Conservation (phyloP, 2,329 filamentous ascomycete species). For the Curvularia verruculosa region DNA sequence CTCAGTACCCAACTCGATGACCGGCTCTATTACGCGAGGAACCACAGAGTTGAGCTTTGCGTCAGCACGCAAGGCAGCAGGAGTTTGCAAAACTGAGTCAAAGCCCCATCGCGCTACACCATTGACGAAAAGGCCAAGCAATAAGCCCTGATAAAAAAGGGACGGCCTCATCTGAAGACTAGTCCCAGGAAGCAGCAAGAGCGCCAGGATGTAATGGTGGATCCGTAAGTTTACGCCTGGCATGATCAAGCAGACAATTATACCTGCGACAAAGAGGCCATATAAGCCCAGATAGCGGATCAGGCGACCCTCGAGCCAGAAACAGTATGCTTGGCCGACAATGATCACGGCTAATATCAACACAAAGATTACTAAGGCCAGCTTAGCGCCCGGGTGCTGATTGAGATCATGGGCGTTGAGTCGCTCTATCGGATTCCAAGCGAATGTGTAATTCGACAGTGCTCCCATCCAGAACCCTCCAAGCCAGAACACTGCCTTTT, state of each 20-base stretch:
- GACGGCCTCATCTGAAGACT: conserved; percentile 45
- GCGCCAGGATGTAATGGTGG: conserved; percentile 67
- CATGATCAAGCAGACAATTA: conserved; percentile 72
- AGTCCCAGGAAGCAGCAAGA: conserved; percentile 45
- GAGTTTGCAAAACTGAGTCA: conserved; percentile 76
- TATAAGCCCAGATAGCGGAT: conserved; percentile 80
- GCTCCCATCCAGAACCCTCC: conserved; percentile 89
- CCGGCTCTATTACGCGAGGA: conserved; percentile 49
- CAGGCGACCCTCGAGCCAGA: conserved; percentile 83
- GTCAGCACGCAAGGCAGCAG: conserved; percentile 68
- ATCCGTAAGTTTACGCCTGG: conserved; percentile 83
- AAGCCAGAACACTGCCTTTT: conserved; percentile 88
- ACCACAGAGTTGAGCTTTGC: conserved; percentile 63
- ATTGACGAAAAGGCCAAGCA: conserved; percentile 47
- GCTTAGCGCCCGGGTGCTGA: conserved; percentile 85
- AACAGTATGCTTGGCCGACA: conserved; percentile 79
- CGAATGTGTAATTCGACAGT: conserved; percentile 91
- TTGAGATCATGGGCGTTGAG: conserved; percentile 85
- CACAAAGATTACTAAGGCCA: conserved; percentile 79
- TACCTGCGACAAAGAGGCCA: conserved; percentile 65
- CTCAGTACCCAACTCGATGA: conserved; percentile 29
- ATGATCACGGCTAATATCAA: conserved; percentile 70
- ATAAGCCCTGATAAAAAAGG: conserved; percentile 44
- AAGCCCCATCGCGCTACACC: conserved; percentile 48
- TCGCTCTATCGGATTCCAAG: conserved; percentile 88